Conservation (phyloP, 2,329 filamentous ascomycete genomes). For the Aspergillus unguis region DNA sequence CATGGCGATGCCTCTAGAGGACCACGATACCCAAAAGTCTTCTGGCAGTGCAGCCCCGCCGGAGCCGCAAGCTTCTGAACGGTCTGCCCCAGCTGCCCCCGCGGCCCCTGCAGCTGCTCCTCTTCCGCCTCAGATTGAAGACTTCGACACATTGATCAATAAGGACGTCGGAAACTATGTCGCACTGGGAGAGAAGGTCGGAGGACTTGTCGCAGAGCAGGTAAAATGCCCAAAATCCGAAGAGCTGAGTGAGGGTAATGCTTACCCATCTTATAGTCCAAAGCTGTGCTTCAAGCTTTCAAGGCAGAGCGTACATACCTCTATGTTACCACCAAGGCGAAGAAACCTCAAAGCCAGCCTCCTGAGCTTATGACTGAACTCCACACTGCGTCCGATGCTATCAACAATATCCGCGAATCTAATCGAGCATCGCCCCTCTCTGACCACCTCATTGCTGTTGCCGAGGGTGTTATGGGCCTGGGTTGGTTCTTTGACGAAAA, state of each 20-base stretch:
- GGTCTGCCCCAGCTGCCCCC: slow-evolving; percentile 37
- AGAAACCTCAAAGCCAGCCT: slow-evolving; percentile 78
- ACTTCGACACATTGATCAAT: slow-evolving; percentile 77
- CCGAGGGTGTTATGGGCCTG: slow-evolving; percentile 83
- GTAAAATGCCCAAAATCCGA: slow-evolving; percentile 43
- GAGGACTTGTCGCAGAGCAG: slow-evolving; percentile 76
- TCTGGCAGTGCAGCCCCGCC: slow-evolving; percentile 22
- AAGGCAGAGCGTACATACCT: slow-evolving; percentile 83
- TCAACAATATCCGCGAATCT: slow-evolving; percentile 75
- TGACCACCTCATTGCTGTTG: slow-evolving; percentile 79
- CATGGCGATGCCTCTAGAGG: slow-evolving; percentile 71
- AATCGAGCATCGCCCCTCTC: slow-evolving; percentile 74
- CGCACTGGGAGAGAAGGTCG: slow-evolving; percentile 71
- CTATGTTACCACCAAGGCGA: slow-evolving; percentile 81
- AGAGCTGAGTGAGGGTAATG: background rate
- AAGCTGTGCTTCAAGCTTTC: slow-evolving; percentile 65
- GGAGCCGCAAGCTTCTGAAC: slow-evolving; percentile 23
- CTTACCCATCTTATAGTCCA: slow-evolving; percentile 42
- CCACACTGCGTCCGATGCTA: slow-evolving; percentile 74
- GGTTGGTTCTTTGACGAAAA: slow-evolving; percentile 87
- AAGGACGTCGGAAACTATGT: slow-evolving; percentile 74
- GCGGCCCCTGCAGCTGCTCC: slow-evolving; percentile 54
- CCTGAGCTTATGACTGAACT: slow-evolving; percentile 79
- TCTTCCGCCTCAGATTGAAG: slow-evolving; percentile 74
- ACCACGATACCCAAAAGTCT: slow-evolving; percentile 46